These are phyloP conservation scores for Penicillium hesseltinei DNA, from an alignment of 2,329 filamentous ascomycete species.

Conservation along the genomic window DNA sequence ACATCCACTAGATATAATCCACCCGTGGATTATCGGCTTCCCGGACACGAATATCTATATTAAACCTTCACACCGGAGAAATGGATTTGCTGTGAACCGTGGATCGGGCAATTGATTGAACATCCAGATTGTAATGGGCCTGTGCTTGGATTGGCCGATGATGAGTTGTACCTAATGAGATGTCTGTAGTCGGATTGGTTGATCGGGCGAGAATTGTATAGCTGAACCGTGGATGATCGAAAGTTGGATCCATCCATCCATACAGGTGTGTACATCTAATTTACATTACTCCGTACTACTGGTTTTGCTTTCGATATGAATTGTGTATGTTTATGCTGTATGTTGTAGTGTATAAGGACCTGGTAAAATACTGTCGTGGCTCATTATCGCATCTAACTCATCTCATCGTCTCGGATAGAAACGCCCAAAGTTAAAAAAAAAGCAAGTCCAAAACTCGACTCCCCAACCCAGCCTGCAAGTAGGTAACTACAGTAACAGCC, in stretches of 20 bases:
- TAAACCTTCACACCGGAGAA: background rate
- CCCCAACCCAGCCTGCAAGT: background rate
- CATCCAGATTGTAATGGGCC: background rate
- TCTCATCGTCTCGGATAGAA: background rate
- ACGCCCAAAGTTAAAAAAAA: background rate
- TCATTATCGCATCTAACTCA: constrained; percentile 1
- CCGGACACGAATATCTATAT: background rate
- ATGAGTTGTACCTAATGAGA: background rate
- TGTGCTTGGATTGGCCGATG: background rate
- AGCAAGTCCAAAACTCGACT: background rate
- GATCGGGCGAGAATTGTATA: background rate
- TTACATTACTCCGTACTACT: too few species aligned
- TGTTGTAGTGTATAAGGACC: background rate
- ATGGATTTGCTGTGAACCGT: background rate
- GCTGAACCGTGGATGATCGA: background rate
- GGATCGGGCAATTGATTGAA: background rate
- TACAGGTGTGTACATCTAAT: too few species aligned
- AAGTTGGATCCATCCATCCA: too few species aligned
- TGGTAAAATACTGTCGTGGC: background rate
- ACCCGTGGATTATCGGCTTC: background rate
- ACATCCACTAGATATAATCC: background rate
- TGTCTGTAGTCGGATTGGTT: background rate
- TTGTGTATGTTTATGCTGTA: background rate
- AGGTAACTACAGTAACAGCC: background rate
- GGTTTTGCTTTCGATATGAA: background rate